Evolutionary conservation across 768 basidiomycete species (phyloP).

Genomic region (Boletus speciosus): DNA sequence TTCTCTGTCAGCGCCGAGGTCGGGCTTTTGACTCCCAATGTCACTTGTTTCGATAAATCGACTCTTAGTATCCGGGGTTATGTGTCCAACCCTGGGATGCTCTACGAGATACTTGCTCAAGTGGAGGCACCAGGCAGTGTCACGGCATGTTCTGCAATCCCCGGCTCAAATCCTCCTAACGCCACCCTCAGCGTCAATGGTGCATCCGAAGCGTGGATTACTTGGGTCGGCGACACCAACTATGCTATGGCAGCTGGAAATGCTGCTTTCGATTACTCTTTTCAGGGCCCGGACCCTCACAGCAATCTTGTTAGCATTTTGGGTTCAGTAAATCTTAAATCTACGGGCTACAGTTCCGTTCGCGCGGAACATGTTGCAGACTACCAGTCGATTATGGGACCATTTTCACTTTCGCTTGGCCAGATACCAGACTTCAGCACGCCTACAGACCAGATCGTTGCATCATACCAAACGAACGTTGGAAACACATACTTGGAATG

Average conservation of each 20-base stretch:
- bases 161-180: conserved; percentile 35
- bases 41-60: conserved; percentile 55
- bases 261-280: conserved; percentile 52
- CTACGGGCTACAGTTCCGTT: conserved; percentile 36
- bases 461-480: conserved; percentile 47
- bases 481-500: conserved; percentile 71
- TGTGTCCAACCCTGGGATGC: conserved; percentile 56
- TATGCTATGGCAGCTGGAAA: conserved; percentile 63
- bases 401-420: conserved; percentile 58
- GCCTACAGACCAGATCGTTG: conserved; percentile 57
- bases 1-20: conserved; percentile 45
- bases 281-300: conserved; percentile 63
- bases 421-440: conserved; percentile 48
- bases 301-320: conserved; percentile 39
- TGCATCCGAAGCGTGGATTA: conserved; percentile 56
- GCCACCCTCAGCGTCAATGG: conserved; percentile 46
- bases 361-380: conserved; percentile 52
- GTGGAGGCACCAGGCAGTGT: conserved; percentile 35
- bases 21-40: conserved; percentile 52
- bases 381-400: conserved; percentile 39
- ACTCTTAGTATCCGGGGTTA: conserved; percentile 56
- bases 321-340: conserved; percentile 19
- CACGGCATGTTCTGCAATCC: conserved; percentile 32
- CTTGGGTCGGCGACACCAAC: conserved; percentile 74
- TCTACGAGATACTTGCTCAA: conserved; percentile 61